Evolutionary conservation across 2,329 filamentous ascomycete genomes (phyloP).

Genomic region (Aureobasidium mangrovei): DNA sequence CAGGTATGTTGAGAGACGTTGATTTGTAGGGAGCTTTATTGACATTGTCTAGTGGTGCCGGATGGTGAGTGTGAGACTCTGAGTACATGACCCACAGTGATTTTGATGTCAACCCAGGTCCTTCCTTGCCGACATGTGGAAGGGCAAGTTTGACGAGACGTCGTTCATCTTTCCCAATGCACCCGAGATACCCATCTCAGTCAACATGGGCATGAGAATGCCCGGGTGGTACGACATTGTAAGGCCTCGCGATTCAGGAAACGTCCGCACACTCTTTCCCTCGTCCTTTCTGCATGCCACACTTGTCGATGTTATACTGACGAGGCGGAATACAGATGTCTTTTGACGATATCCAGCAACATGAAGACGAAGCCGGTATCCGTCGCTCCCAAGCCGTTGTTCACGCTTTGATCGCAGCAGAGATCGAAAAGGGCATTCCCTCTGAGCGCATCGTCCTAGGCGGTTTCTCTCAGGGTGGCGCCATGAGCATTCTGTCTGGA

Average conservation of each 20-base stretch:
- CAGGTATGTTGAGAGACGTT: constrained; percentile 32
- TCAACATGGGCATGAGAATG: constrained; percentile 23
- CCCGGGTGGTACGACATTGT: constrained; percentile 64
- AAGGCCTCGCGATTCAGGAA: constrained; percentile 32
- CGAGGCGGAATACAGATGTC: constrained; percentile 27
- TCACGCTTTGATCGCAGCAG: constrained; percentile 66
- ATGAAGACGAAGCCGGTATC: constrained; percentile 66
- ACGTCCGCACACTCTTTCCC: constrained; percentile 17
- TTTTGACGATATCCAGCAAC: constrained; percentile 37
- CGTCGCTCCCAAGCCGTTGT: constrained; percentile 65
- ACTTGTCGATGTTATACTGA: not conserved
- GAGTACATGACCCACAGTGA: not conserved
- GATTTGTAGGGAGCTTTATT: not conserved
- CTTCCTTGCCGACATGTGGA: constrained; percentile 78
- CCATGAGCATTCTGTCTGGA: constrained; percentile 74
- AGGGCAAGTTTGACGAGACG: constrained; percentile 75
- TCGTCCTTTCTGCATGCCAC: not conserved
- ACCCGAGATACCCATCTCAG: constrained; percentile 75
- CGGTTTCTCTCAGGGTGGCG: constrained; percentile 79
- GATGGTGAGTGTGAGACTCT: constrained; percentile 48
- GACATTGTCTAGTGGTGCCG: constrained; percentile 44
- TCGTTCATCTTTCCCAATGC: constrained; percentile 93
- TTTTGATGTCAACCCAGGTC: constrained; percentile 41
- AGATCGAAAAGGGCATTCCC: constrained; percentile 73
- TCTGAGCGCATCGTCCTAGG: constrained; percentile 77